These are phyloP conservation scores for Jackrogersella minutella DNA, from an alignment of 495 filamentous ascomycete genomes.

Conservation along the genomic window DNA sequence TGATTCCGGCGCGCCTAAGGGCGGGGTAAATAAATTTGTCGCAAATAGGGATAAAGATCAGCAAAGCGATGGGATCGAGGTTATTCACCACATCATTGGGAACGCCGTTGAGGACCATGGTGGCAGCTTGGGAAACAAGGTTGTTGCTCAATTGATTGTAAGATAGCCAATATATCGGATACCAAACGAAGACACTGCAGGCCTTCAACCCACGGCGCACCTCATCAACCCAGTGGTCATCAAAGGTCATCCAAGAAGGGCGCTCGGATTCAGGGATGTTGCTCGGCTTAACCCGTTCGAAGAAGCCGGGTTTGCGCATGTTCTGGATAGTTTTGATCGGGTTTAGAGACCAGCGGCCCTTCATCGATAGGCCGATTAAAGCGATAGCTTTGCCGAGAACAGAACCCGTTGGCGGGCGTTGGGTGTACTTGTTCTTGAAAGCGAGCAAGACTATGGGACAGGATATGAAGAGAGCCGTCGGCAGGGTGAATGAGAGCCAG, in stretches of 20 bases:
- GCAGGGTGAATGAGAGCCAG: slow-evolving; percentile 72
- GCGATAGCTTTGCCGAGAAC: slow-evolving; percentile 67
- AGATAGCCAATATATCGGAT: slow-evolving; percentile 62
- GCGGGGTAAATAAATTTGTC: slow-evolving; percentile 74
- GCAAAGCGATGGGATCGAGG: slow-evolving; percentile 76
- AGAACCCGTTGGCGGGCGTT: slow-evolving; percentile 66
- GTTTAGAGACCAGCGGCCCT: slow-evolving; percentile 69
- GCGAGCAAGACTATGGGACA: slow-evolving; percentile 70
- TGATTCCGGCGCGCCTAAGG: slow-evolving; percentile 67
- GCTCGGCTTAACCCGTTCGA: slow-evolving; percentile 73
- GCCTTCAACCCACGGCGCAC: slow-evolving; percentile 72
- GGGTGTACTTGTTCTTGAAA: slow-evolving; percentile 67
- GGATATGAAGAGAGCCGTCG: slow-evolving; percentile 64
- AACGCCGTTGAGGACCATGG: slow-evolving; percentile 72
- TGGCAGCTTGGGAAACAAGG: slow-evolving; percentile 76
- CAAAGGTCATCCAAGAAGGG: slow-evolving; percentile 75
- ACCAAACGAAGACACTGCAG: slow-evolving; percentile 72
- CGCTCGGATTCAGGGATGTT: slow-evolving; percentile 52
- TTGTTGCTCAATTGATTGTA: slow-evolving; percentile 68
- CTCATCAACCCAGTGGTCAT: slow-evolving; percentile 78
- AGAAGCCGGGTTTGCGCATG: slow-evolving; percentile 65
- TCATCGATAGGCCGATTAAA: slow-evolving; percentile 65
- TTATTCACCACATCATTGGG: slow-evolving; percentile 84
- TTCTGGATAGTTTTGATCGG: slow-evolving; percentile 61
- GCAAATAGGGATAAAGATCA: slow-evolving; percentile 81